Evolutionary conservation across 805 yeast species (phyloP).

Genomic region (Danielozyma ontarioensis): DNA sequence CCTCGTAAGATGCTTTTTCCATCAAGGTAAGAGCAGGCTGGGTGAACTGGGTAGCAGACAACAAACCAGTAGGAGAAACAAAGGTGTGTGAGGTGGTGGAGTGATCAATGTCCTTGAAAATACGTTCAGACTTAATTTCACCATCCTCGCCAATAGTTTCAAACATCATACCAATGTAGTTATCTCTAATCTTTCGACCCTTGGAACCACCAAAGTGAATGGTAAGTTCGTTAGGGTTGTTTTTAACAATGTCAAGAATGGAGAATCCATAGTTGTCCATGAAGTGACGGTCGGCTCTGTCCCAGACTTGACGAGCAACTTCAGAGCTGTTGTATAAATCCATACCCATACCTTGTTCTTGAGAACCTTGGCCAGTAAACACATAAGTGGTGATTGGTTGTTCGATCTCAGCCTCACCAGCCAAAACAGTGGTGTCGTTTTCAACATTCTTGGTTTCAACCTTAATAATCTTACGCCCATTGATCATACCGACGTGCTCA

Average conservation of each 20-base stretch:
- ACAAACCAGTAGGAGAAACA: conserved; percentile 87
- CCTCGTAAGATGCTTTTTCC: conserved; percentile 99
- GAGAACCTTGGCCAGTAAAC: conserved; percentile 99
- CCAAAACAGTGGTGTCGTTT: conserved; percentile 69
- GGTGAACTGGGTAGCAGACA: conserved; percentile 97
- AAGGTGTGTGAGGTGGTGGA: conserved; percentile 81
- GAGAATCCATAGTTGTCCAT: conserved; percentile 94
- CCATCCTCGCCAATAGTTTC: conserved; percentile 90
- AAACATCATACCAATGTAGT: conserved; percentile 95
- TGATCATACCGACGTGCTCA: conserved; percentile 97
- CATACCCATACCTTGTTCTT: conserved; percentile 99
- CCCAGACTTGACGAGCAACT: conserved; percentile 96
- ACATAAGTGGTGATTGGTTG: conserved; percentile 96
- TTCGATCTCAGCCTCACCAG: conserved; percentile 97
- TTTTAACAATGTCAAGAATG: conserved; percentile 88
- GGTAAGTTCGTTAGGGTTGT: conserved; percentile 93
- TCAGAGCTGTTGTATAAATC: conserved; percentile 86
- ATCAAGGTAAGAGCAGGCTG: conserved; percentile 98
- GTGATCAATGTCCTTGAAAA: conserved; percentile 86
- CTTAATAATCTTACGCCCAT: conserved; percentile 95
- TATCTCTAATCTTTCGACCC: conserved; percentile 91
- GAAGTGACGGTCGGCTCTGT: conserved; percentile 93
- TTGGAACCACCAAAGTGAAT: conserved; percentile 97
- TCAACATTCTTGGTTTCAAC: conserved; percentile 83
- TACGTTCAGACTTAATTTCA: conserved; percentile 81